These are phyloP conservation scores for Penicillium thymicola DNA, from an alignment of 2,329 filamentous ascomycete genomes.

Conservation along the genomic window DNA sequence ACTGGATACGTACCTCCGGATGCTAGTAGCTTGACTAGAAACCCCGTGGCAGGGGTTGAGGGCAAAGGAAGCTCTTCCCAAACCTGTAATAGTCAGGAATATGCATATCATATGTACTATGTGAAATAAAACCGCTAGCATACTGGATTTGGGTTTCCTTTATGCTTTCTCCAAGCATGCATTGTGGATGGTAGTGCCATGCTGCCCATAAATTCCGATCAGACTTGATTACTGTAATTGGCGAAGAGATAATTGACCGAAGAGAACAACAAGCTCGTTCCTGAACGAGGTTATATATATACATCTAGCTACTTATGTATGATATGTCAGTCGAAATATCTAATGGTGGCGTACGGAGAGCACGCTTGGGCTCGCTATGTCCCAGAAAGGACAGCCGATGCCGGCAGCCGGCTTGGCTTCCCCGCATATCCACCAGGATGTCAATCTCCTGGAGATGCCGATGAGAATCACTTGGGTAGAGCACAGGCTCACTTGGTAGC, in stretches of 20 bases:
- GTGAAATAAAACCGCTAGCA: background rate
- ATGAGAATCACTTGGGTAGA: no score
- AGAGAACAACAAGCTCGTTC: background rate
- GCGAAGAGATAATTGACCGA: background rate
- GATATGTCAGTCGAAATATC: background rate
- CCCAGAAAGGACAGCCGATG: background rate
- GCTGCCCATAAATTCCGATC: background rate
- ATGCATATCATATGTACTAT: no score
- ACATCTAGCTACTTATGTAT: background rate
- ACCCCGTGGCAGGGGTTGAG: background rate
- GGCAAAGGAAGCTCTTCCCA: background rate
- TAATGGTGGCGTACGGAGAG: background rate
- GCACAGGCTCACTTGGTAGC: no score
- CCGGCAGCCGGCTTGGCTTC: background rate
- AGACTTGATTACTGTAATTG: background rate
- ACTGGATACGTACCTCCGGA: background rate
- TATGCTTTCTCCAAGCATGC: conserved; percentile 2
- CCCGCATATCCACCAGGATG: background rate
- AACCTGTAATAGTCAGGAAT: background rate
- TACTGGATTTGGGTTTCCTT: background rate
- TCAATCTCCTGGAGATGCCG: no score
- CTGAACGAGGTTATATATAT: background rate
- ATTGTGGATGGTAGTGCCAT: background rate
- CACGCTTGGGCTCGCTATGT: background rate
- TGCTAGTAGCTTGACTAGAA: background rate